Evolutionary conservation across 208 protist genomes (phyloP).

Genomic region (Crithidia sp.): DNA sequence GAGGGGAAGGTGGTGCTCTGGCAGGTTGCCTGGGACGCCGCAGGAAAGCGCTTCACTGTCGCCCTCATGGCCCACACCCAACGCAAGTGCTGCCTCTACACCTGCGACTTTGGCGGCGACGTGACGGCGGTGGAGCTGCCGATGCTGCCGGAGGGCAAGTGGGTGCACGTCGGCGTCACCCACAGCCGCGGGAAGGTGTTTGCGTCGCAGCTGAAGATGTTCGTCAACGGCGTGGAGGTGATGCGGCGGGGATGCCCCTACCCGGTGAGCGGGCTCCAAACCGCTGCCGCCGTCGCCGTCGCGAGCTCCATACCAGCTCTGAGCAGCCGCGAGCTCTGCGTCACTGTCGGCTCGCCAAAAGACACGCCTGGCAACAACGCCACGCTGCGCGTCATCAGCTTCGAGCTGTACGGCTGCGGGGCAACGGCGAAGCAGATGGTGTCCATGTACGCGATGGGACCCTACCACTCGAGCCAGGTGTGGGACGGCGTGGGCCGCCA

Average conservation of each 20-base stretch:
- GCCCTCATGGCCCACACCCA: slow-evolving; percentile 34
- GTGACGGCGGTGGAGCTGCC: slow-evolving; percentile 45
- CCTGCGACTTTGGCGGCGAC: slow-evolving; percentile 32
- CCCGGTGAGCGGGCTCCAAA: slow-evolving; percentile 31
- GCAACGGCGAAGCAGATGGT: slow-evolving; percentile 35
- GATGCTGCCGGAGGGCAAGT: slow-evolving; percentile 46
- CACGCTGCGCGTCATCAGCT: slow-evolving; percentile 46
- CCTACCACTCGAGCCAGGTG: slow-evolving; percentile 27
- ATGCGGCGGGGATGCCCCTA: slow-evolving; percentile 30
- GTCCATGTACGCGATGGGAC: slow-evolving; percentile 47
- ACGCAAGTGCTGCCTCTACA: slow-evolving; percentile 38
- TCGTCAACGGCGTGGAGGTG: slow-evolving; percentile 53
- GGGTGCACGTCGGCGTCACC: slow-evolving; percentile 54
- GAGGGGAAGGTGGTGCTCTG: slow-evolving; percentile 40
- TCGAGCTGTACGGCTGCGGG: slow-evolving; percentile 50
- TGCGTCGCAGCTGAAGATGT: slow-evolving; percentile 44
- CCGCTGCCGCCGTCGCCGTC: slow-evolving; percentile 27
- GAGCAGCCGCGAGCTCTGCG: slow-evolving; percentile 29
- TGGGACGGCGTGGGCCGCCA: slow-evolving; percentile 34
- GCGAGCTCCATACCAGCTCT: slow-evolving; percentile 29
- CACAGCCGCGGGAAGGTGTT: slow-evolving; percentile 47
- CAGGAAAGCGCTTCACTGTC: slow-evolving; percentile 29
- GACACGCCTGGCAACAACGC: slow-evolving; percentile 28
- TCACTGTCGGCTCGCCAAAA: slow-evolving; percentile 44
- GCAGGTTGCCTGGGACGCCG: slow-evolving; percentile 43